These are phyloP conservation scores for Mollisiaceae sp. DNA, from an alignment of 2,329 filamentous ascomycete genomes.

Conservation along the genomic window DNA sequence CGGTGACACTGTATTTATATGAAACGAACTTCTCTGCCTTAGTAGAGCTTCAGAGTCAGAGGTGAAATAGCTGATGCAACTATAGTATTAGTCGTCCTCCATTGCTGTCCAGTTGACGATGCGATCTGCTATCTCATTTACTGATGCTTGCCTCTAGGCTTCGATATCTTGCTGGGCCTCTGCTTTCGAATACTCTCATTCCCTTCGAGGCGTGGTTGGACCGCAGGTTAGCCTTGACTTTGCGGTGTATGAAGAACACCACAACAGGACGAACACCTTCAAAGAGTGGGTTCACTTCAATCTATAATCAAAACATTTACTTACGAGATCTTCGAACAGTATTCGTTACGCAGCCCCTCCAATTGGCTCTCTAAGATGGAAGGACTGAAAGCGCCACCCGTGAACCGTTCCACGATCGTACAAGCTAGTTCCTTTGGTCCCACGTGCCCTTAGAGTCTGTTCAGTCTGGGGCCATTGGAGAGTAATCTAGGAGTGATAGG, in stretches of 20 bases:
- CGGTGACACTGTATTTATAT: no score
- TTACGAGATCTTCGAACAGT: background rate
- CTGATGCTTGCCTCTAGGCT: background rate
- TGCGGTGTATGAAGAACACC: background rate
- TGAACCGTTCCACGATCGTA: background rate
- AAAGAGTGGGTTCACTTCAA: background rate
- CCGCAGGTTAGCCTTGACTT: background rate
- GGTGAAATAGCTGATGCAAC: no score
- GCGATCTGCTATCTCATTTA: background rate
- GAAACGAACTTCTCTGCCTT: no score
- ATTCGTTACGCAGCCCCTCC: slow-evolving; percentile 3
- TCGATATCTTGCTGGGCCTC: background rate
- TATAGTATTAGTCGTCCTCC: no score
- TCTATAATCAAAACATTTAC: background rate
- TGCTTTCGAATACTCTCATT: background rate
- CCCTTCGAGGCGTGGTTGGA: background rate
- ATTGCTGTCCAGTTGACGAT: background rate
- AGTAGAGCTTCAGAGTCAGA: no score
- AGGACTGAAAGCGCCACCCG: background rate
- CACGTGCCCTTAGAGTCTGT: background rate
- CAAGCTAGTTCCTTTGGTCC: background rate
- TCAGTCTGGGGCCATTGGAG: background rate
- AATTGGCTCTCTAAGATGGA: background rate
- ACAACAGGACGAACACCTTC: background rate
- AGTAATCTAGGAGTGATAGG: background rate